Base-by-base conservation (phyloP, 192 early-diverging fungal species). In the Coemansia sp. region DNA sequence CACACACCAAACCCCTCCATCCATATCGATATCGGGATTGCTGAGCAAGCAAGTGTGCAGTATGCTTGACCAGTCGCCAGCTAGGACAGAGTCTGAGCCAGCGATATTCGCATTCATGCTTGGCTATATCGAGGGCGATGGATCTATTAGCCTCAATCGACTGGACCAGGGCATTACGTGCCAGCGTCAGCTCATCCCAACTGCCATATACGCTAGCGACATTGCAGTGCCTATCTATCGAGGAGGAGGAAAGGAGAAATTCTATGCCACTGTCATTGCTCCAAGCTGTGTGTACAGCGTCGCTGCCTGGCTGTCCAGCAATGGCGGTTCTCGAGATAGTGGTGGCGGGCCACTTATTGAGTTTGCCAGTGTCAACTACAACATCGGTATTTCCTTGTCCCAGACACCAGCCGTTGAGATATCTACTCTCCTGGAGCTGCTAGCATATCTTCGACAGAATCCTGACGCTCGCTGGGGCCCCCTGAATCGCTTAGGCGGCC, bases 51-150 rank as follows among this genome's bases (percentile, higher is more conserved):
- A 78, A 52, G 67, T 83, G 69, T 66, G 72, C 41, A 58, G 46
- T 24, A 29, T 82, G 22, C 53, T 36, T 7, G 20, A 36, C 8
- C 41, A 44, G 40, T 20, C n/a, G 2, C 20, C 40, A 1, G 20
- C 24, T 2, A 5, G n/a, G 13, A 43, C 44, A 12, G 49, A 50
- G 8, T 20, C 15, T 1, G 70, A 70, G 39, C 62, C 68, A 5
- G 29, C 49, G 2, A 50, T 79, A 20, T 70, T 66, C 22, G 76
- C 76, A 9, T 83, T 73, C 53, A 52, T 83, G 16, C 68, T 83
- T 24, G 81, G 81, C 15, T 79, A 83, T 22, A 20, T 67, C 22
- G 76, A 79, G 18, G 44, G 66, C 46, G 73, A 83, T 31, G 76
- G 73, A n/a, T 63, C 76, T 5, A 50, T 73, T n/a, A 49, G 78